Conservation (phyloP, 208 protist genomes). For the Herpetomonas muscarum region DNA sequence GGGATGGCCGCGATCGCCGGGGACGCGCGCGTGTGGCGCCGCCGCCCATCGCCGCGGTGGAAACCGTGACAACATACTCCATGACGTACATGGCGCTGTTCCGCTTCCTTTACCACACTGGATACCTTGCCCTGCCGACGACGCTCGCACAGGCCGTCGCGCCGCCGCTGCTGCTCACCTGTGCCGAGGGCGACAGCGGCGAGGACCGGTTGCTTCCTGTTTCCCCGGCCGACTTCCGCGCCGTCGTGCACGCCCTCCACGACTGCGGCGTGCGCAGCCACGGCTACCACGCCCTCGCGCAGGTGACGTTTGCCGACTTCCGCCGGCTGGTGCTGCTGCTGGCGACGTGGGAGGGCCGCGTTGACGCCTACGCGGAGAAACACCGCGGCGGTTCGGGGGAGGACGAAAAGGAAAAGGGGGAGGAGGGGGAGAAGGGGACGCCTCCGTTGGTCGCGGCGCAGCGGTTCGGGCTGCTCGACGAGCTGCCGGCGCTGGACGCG, state of each 20-base stretch:
- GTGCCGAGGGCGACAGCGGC: neutral
- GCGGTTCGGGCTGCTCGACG: constrained; percentile 20
- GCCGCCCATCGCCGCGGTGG: neutral
- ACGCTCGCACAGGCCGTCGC: neutral
- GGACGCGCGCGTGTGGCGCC: no score
- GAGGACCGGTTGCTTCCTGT: constrained; percentile 16
- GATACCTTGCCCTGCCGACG: constrained; percentile 14
- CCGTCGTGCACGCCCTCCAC: constrained; percentile 44
- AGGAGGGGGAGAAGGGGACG: no score
- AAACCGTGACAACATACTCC: constrained; percentile 12
- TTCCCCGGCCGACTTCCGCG: constrained; percentile 38
- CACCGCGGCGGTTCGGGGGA: neutral
- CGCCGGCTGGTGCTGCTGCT: constrained; percentile 58
- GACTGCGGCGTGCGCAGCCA: constrained; percentile 26
- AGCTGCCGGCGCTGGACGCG: constrained; percentile 31
- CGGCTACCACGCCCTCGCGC: constrained; percentile 49
- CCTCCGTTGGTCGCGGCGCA: no score
- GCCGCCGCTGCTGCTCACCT: neutral
- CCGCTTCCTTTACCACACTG: constrained; percentile 30
- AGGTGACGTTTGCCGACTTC: constrained; percentile 58
- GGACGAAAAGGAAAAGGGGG: no score
- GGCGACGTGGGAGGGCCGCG: constrained; percentile 26
- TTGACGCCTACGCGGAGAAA: constrained; percentile 6
- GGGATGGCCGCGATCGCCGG: no score
- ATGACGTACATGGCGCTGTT: constrained; percentile 29